A percentile compares a stretch with the other conserved stretches of the same genome.
These are phyloP conservation scores for Puccinia coronata DNA, from an alignment of 1,284 basidiomycete genomes.

Conservation along the genomic window DNA sequence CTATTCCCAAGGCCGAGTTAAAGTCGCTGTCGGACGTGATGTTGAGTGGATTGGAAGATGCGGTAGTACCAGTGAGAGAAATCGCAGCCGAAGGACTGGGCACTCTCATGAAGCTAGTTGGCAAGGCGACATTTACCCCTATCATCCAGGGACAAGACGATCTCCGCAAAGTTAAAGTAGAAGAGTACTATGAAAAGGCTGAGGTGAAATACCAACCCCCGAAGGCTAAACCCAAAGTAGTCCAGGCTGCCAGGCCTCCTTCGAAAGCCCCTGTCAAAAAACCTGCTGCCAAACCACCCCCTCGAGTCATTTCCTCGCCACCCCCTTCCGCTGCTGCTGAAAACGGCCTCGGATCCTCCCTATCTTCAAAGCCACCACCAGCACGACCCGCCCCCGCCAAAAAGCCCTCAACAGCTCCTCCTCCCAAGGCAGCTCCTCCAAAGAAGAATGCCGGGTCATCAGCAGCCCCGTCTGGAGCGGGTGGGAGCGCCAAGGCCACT, in stretches of 20 bases:
- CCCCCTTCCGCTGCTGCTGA: constrained; percentile 16
- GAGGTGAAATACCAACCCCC: constrained; percentile 79
- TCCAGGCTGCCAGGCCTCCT: constrained; percentile 51
- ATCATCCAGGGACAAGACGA: constrained; percentile 85
- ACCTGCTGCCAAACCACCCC: constrained; percentile 25
- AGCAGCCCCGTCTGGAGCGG: constrained; percentile 61
- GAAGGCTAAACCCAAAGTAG: constrained; percentile 61
- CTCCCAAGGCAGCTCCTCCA: constrained; percentile 59
- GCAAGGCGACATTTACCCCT: constrained; percentile 85
- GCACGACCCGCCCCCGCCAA: constrained; percentile 66
- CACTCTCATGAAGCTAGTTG: constrained; percentile 93
- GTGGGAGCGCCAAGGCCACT: constrained; percentile 63
- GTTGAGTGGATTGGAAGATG: constrained; percentile 77
- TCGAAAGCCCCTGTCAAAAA: constrained; percentile 51
- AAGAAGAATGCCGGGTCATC: constrained; percentile 63
- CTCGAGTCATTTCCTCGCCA: not conserved
- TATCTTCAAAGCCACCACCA: constrained; percentile 54
- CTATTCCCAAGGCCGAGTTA: constrained; percentile 73
- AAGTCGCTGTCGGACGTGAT: constrained; percentile 81
- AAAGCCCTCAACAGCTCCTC: constrained; percentile 55
- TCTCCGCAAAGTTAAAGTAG: constrained; percentile 87
- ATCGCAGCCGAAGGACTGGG: constrained; percentile 86
- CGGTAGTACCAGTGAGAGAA: constrained; percentile 84
- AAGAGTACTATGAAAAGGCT: constrained; percentile 86
- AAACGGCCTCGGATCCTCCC: constrained; percentile 13